Conservation (phyloP, 139 green algal species). For the Choricystis sp. region DNA sequence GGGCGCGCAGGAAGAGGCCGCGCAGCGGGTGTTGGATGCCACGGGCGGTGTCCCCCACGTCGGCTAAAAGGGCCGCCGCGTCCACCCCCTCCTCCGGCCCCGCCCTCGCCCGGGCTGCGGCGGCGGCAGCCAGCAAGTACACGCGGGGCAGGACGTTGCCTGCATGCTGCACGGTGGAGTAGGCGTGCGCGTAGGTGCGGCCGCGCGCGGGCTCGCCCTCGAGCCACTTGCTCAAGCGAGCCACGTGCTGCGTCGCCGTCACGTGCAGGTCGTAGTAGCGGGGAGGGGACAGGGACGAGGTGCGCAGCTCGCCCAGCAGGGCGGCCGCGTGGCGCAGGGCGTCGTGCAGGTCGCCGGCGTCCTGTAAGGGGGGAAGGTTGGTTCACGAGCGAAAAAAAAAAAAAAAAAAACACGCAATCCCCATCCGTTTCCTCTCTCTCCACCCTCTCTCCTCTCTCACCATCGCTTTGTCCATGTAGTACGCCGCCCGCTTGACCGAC, state of each 20-base stretch:
- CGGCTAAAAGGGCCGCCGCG: constrained; percentile 67
- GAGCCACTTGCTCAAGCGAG: constrained; percentile 55
- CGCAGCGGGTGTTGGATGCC: constrained; percentile 94
- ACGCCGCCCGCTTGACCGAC: constrained; percentile 59
- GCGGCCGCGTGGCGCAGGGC: constrained; percentile 68
- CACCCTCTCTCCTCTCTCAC: constrained; percentile 17
- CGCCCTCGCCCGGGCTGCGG: constrained; percentile 36
- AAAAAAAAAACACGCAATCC: not conserved
- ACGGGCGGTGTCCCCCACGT: constrained; percentile 92
- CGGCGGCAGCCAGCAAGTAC: constrained; percentile 23
- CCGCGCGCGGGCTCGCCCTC: constrained; percentile 54
- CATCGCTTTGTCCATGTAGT: constrained; percentile 65
- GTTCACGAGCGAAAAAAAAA: not conserved
- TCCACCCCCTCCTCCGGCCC: not conserved
- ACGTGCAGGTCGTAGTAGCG: constrained; percentile 98
- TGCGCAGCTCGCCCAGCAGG: constrained; percentile 90
- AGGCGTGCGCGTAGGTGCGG: constrained; percentile 58
- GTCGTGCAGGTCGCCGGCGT: constrained; percentile 87
- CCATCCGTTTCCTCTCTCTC: not conserved
- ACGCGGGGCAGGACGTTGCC: constrained; percentile 89
- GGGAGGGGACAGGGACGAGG: constrained; percentile 72
- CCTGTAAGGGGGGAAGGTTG: constrained; percentile 27
- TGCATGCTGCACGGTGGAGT: constrained; percentile 90
- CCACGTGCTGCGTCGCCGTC: constrained; percentile 69
- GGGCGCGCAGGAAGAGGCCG: constrained; percentile 88